Evolutionary conservation across 352 stramenopile species (phyloP).

Genomic region (Phytophthora hibernalis): DNA sequence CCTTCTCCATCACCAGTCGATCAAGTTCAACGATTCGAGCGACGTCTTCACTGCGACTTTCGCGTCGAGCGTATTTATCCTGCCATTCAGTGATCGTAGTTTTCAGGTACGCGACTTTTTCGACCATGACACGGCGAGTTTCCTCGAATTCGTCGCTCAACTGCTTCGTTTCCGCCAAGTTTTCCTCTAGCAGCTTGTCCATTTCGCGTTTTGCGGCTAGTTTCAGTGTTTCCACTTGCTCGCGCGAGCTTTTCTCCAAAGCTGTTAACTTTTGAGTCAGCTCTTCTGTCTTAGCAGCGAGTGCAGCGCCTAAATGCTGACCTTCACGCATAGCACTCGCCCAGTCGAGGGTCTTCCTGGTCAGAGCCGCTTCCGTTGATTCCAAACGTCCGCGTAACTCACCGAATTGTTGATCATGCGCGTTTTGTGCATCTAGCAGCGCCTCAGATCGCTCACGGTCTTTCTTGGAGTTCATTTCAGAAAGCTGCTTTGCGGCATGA

Average conservation of each 20-base stretch:
- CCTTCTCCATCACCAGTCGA: slow-evolving; percentile 64
- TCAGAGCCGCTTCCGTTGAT: slow-evolving; percentile 29
- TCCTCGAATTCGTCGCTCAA: slow-evolving; percentile 82
- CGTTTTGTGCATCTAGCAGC: slow-evolving; percentile 33
- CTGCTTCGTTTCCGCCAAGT: slow-evolving; percentile 65
- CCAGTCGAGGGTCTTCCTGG: slow-evolving; percentile 44
- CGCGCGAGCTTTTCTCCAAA: slow-evolving; percentile 48
- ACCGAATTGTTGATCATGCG: slow-evolving; percentile 37
- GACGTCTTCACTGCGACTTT: slow-evolving; percentile 83
- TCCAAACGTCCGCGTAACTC: slow-evolving; percentile 39
- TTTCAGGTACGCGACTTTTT: slow-evolving; percentile 59
- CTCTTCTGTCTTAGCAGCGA: slow-evolving; percentile 48
- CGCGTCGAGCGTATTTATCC: slow-evolving; percentile 59
- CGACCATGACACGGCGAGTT: slow-evolving; percentile 54
- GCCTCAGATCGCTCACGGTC: slow-evolving; percentile 45
- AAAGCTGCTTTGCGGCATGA: slow-evolving; percentile 45
- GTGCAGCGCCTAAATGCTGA: slow-evolving; percentile 32
- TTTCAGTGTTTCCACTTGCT: slow-evolving; percentile 66
- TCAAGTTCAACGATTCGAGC: slow-evolving; percentile 80
- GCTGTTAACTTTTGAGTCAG: slow-evolving; percentile 37
- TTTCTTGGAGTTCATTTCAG: slow-evolving; percentile 40
- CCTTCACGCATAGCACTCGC: slow-evolving; percentile 35
- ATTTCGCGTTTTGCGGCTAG: slow-evolving; percentile 67
- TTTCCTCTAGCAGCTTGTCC: slow-evolving; percentile 73
- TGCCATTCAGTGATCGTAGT: slow-evolving; percentile 61